A percentile compares a stretch with the other conserved stretches of the same genome.
Evolutionary conservation across 306 rosid genomes (phyloP).

Genomic region (Dalbergia cultrata): DNA sequence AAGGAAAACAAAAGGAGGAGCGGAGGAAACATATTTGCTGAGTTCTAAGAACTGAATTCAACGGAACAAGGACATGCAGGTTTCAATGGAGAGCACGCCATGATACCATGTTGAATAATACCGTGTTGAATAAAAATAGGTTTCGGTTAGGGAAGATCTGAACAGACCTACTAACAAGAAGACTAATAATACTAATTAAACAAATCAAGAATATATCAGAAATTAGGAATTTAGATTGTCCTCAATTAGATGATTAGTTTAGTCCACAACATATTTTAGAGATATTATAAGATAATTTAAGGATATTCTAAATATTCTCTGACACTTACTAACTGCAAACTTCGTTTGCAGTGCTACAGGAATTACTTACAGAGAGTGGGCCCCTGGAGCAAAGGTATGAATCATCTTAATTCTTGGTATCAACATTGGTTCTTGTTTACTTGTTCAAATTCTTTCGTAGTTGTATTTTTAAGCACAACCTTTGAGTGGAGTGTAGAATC

Average conservation of each 20-base stretch:
- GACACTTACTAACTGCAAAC: conserved; percentile 36
- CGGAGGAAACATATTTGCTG: not conserved
- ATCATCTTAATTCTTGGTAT: conserved; percentile 39
- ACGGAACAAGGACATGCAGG: not conserved
- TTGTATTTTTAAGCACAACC: not conserved
- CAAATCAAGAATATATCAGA: too few species aligned
- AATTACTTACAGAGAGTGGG: conserved; percentile 97
- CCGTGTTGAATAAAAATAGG: not conserved
- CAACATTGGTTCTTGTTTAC: conserved; percentile 1
- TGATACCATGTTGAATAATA: too few species aligned
- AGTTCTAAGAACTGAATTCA: not conserved
- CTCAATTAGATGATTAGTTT: conserved; percentile 14
- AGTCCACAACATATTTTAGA: not conserved
- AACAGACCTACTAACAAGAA: conserved; percentile 2
- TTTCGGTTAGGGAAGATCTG: not conserved
- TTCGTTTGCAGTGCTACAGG: conserved; percentile 78
- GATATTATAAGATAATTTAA: not conserved
- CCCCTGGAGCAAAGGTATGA: conserved; percentile 94
- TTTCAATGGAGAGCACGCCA: not conserved
- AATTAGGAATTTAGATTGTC: not conserved
- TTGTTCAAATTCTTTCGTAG: conserved; percentile 22
- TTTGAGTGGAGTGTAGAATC: conserved; percentile 23
- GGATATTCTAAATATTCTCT: not conserved
- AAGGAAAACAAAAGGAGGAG: not conserved
- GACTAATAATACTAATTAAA: conserved; percentile 19